Conservation (phyloP, 768 basidiomycete genomes). For the Boletellus ananas region DNA sequence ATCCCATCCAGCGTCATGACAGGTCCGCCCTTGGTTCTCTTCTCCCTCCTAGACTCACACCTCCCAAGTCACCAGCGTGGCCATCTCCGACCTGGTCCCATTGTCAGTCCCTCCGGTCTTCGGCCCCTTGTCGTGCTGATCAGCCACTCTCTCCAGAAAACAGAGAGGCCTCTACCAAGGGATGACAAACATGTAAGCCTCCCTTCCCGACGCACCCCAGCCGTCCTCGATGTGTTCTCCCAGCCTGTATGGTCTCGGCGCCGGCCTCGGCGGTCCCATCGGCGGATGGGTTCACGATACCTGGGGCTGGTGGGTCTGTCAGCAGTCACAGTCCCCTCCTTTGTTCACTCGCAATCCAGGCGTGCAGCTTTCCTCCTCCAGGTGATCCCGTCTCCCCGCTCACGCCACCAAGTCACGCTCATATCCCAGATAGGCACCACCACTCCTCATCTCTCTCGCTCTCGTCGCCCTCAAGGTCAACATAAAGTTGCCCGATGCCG, state of each 20-base stretch:
- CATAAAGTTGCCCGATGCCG: slow-evolving; percentile 65
- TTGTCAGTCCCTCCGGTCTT: slow-evolving; percentile 48
- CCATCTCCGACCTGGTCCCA: slow-evolving; percentile 86
- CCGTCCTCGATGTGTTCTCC: slow-evolving; percentile 7
- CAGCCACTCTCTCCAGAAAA: slow-evolving; percentile 45
- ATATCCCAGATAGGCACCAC: slow-evolving; percentile 54
- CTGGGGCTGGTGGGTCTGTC: slow-evolving; percentile 70
- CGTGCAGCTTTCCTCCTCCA: slow-evolving; percentile 82
- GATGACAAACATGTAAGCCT: slow-evolving; percentile 80
- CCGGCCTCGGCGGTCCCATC: slow-evolving; percentile 73
- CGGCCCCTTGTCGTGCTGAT: background rate
- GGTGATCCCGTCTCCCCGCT: slow-evolving; percentile 38
- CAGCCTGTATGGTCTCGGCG: slow-evolving; percentile 82
- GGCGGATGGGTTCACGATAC: slow-evolving; percentile 84
- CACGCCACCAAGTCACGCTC: slow-evolving; percentile 11
- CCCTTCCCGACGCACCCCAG: background rate
- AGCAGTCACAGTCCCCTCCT: background rate
- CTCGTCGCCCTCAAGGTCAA: slow-evolving; percentile 76
- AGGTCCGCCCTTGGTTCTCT: slow-evolving; percentile 41
- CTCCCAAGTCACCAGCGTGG: slow-evolving; percentile 69
- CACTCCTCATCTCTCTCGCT: slow-evolving; percentile 66
- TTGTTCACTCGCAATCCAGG: slow-evolving; percentile 43
- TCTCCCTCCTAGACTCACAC: slow-evolving; percentile 13
- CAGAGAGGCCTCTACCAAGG: slow-evolving; percentile 91
- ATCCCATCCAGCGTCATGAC: slow-evolving; percentile 68